These are phyloP conservation scores for Straminergon stramineum DNA, from an alignment of 225 moss, liverwort and hornwort species.

Conservation along the genomic window DNA sequence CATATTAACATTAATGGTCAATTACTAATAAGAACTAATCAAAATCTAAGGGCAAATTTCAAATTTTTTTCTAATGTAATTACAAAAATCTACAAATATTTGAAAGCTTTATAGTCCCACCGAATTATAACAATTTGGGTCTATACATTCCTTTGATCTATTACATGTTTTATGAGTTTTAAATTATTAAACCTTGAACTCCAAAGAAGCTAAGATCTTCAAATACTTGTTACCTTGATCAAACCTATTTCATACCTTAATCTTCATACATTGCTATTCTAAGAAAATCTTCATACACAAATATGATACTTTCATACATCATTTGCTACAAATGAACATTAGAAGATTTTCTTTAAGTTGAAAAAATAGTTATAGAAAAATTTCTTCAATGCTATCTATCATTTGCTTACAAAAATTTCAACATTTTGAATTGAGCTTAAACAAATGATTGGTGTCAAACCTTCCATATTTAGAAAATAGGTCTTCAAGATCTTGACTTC, in stretches of 20 bases:
- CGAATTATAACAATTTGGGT: neutral
- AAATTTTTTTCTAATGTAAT: too few relatives aligned
- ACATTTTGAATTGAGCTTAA: neutral
- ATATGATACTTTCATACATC: neutral
- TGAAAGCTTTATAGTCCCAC: neutral
- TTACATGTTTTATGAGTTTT: neutral
- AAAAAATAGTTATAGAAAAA: neutral
- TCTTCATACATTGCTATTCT: neutral
- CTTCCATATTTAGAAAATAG: conserved; percentile 85
- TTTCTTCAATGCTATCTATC: neutral
- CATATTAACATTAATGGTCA: too few relatives aligned
- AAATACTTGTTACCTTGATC: neutral
- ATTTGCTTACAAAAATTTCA: neutral
- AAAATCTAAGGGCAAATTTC: neutral
- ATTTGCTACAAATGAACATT: rapidly evolving
- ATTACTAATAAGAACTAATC: neutral
- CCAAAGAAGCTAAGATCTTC: neutral
- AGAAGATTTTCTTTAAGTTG: too few relatives aligned
- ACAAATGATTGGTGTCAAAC: neutral
- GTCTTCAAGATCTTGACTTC: conserved; percentile 84
- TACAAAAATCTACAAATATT: neutral
- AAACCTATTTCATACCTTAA: neutral
- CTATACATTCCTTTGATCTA: neutral
- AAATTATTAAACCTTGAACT: neutral
- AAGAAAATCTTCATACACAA: neutral